phyloP scores from a whole-genome alignment of 2,329 filamentous ascomycete genomes.

The Calonectria montana region DNA sequence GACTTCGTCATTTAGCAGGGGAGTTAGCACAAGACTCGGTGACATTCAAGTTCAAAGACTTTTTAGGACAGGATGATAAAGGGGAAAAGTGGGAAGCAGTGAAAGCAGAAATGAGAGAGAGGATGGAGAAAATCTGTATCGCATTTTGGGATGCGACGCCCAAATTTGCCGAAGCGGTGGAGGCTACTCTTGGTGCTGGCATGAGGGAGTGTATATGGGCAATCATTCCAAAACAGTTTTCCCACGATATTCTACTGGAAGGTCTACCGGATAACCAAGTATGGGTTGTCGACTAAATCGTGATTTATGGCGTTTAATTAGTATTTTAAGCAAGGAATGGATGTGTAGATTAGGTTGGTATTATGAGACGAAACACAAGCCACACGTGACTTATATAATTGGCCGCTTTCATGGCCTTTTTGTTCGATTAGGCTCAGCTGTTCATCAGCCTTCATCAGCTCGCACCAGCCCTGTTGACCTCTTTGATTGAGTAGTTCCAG shows the following conservation, averaged over 20 bases:
- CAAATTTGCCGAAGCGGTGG: background rate
- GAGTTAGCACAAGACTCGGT: background rate
- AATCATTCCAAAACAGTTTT: background rate
- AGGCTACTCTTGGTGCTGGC: background rate
- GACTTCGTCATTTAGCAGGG: background rate
- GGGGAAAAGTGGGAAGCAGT: background rate
- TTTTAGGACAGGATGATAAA: background rate
- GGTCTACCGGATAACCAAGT: background rate
- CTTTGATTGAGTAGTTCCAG: too few species aligned
- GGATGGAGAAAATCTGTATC: background rate
- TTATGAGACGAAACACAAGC: too few species aligned
- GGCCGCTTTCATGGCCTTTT: too few species aligned
- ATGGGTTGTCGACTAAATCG: background rate
- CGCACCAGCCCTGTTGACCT: too few species aligned
- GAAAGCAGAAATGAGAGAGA: background rate
- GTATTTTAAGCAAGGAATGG: background rate
- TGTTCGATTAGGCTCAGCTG: too few species aligned
- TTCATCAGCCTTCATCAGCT: too few species aligned
- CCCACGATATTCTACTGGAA: background rate
- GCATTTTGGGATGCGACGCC: background rate
- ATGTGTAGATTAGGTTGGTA: background rate
- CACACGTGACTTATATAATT: too few species aligned
- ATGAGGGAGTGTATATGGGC: background rate
- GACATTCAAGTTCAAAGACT: background rate
- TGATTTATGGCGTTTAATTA: background rate